Conservation (phyloP, 1,284 basidiomycete species). For the Vanrija pseudolonga region DNA sequence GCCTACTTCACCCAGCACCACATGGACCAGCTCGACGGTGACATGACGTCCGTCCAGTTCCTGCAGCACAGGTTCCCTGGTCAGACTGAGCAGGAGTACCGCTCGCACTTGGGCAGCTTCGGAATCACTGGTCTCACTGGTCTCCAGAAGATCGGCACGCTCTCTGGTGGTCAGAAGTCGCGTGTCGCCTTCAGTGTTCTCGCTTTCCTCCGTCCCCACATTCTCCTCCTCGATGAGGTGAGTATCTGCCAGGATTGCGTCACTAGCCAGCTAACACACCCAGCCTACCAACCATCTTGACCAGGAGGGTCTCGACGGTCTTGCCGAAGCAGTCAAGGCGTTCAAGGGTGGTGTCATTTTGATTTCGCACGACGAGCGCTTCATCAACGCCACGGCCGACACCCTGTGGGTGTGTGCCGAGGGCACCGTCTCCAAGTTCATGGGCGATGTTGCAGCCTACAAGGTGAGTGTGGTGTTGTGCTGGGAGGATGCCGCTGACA, state of each 20-base stretch:
- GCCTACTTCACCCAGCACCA: constrained; percentile 98
- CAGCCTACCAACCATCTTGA: constrained; percentile 94
- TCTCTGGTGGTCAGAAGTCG: constrained; percentile 87
- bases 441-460: constrained; percentile 85
- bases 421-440: constrained; percentile 76
- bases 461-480: constrained; percentile 50
- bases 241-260: too few species aligned
- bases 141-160: constrained; percentile 53
- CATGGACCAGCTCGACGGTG: constrained; percentile 83
- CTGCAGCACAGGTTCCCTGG: constrained; percentile 88
- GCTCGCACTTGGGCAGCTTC: constrained; percentile 92
- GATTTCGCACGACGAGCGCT: constrained; percentile 90
- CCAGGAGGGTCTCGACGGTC: constrained; percentile 88
- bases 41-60: constrained; percentile 86
- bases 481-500: too few species aligned
- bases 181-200: constrained; percentile 94
- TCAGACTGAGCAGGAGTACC: constrained; percentile 93
- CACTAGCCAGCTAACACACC: too few species aligned
- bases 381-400: constrained; percentile 67
- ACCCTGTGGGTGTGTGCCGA: constrained; percentile 71
- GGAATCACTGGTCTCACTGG: constrained; percentile 97
- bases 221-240: constrained; percentile 77
- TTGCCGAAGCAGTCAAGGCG: constrained; percentile 77
- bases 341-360: constrained; percentile 90
- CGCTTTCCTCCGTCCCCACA: constrained; percentile 80